phyloP scores from a whole-genome alignment of 148 eudicot genomes.

The Persicaria tinctoria region DNA sequence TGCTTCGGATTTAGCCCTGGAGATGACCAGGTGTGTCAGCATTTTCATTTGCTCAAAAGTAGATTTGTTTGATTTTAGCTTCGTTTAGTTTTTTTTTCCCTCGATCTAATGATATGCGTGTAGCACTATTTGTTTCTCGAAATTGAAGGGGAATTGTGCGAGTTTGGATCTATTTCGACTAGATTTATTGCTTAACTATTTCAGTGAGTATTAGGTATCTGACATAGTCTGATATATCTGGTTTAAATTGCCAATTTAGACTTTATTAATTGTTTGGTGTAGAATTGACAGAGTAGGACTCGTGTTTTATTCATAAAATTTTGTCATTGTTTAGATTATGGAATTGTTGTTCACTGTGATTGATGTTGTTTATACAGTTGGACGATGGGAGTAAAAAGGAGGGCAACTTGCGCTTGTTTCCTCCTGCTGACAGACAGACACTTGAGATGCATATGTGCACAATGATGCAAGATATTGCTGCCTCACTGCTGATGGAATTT shows the following conservation, averaged over 20 bases:
- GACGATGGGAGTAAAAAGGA: constrained; percentile 55
- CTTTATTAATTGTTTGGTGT: not conserved
- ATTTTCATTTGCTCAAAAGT: too few species aligned
- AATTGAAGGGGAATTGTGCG: not conserved
- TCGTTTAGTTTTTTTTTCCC: too few species aligned
- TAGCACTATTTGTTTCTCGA: not conserved
- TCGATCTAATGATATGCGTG: too few species aligned
- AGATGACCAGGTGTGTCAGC: constrained; percentile 54
- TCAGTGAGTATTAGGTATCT: not conserved
- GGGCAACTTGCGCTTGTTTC: constrained; percentile 65
- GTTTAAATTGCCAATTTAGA: too few species aligned
- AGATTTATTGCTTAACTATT: not conserved
- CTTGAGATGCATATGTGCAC: constrained; percentile 84
- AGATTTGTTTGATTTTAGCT: too few species aligned
- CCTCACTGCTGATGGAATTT: constrained; percentile 91
- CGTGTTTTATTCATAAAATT: too few species aligned
- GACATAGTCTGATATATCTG: too few species aligned
- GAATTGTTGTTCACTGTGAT: not conserved
- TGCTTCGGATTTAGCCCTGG: constrained; percentile 86
- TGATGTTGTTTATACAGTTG: constrained; percentile 45
- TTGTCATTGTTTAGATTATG: too few species aligned
- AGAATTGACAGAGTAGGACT: too few species aligned
- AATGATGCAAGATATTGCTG: constrained; percentile 98
- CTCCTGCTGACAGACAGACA: constrained; percentile 89
- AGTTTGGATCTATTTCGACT: not conserved